Conservation (phyloP, 1,284 basidiomycete species). For the Leccinum subspadiceum region DNA sequence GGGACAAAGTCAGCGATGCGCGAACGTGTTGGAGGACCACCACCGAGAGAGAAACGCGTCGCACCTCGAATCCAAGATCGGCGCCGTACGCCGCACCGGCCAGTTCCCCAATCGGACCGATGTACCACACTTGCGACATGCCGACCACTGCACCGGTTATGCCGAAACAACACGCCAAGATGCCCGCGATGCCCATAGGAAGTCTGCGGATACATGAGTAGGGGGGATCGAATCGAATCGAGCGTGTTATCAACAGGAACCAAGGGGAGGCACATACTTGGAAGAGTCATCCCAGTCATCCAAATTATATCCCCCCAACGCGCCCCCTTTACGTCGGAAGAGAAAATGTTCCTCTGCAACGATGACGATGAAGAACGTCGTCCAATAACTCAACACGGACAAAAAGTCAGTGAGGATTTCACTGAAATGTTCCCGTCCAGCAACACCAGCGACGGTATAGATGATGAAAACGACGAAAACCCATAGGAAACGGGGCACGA, state of each 20-base stretch:
- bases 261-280: slow-evolving; percentile 29
- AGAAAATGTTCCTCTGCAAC: slow-evolving; percentile 58
- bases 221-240: no score
- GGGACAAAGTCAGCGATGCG: neutral
- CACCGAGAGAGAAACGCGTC: neutral
- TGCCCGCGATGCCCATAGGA: slow-evolving; percentile 55
- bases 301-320: slow-evolving; percentile 52
- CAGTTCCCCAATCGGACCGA: slow-evolving; percentile 46
- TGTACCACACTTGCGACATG: slow-evolving; percentile 53
- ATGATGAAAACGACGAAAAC: slow-evolving; percentile 51
- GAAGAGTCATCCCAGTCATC: slow-evolving; percentile 52
- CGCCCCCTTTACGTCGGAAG: slow-evolving; percentile 45
- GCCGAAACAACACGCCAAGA: slow-evolving; percentile 47
- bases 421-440: slow-evolving; percentile 60
- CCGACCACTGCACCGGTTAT: slow-evolving; percentile 48
- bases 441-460: slow-evolving; percentile 61
- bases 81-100: slow-evolving; percentile 46
- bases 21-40: neutral
- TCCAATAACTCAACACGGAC: slow-evolving; percentile 64
- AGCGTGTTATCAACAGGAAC: neutral
- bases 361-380: slow-evolving; percentile 58
- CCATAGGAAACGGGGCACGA: slow-evolving; percentile 61
- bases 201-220: slow-evolving; percentile 32
- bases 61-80: slow-evolving; percentile 59
- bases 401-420: slow-evolving; percentile 55